Evolutionary conservation across 306 rosid species (phyloP), one percentile per base, ranked within the genome.

Genomic region (Glycine latifolia): DNA sequence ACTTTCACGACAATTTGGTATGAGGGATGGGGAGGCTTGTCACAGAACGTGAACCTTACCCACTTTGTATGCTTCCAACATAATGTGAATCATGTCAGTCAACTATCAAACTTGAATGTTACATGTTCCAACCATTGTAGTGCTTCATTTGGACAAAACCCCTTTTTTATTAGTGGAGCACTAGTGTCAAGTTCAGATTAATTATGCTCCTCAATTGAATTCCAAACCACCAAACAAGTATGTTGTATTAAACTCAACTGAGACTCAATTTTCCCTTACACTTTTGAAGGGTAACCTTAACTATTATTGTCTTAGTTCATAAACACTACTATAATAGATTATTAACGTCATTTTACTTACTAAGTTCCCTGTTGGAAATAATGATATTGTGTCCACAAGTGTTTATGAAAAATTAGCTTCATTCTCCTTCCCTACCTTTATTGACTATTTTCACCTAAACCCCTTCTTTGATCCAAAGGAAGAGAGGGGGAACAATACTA

Each of bases 371-470:
- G 54, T 48, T 13, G 4, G 49, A 80, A 62, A 59, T 15, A 41
- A 71, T 65, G 83, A 80, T 73, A 35, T 37, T 37, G 41, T 37
- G 41, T 37, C 41, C 41, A 37, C 41, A 37, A 37, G 41, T 37
- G 41, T 37, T 37, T 37, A 3, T 3, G 5, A 37, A 37, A 37
- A 37, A 37, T 37, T 37, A 37, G 41, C 41, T 4, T 37, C 41
- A 37, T 37, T 37, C 41, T 37, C 41, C 41, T 37, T 37, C 41
- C 41, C 41, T 37, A 37, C 41, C 41, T 37, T 26, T 55, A 47
- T 63, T 72, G 70, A 65, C 72, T 71, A 7, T 54, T 66, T 37
- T 49, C 65, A 67, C 53, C 39, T 39, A 58, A 67, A 63, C 20
- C 48, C 62, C 7, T 52, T 49, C 4, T 52, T 6, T 60, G 55